phyloP scores from a whole-genome alignment of 1,284 basidiomycete genomes.

The Earliella scabrosa region DNA sequence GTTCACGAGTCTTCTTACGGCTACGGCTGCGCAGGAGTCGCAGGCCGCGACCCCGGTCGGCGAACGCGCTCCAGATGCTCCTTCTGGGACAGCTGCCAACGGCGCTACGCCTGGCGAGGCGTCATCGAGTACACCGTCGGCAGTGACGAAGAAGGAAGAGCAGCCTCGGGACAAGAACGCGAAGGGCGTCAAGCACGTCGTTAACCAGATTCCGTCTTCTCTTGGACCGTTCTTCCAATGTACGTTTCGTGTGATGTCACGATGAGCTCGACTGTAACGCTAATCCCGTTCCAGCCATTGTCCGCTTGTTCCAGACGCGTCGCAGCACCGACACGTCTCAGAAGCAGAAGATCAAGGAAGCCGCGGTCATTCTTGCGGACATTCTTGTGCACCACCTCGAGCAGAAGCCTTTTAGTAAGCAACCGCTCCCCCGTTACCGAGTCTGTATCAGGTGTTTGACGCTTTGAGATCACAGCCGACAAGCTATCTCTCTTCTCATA shows the following conservation, averaged over 20 bases:
- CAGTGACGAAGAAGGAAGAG: constrained; percentile 40
- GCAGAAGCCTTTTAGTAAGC: constrained; percentile 57
- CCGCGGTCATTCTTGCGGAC: constrained; percentile 72
- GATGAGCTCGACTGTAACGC: constrained; percentile 7
- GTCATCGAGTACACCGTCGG: not conserved
- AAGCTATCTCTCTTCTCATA: constrained; percentile 63
- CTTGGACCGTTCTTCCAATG: constrained; percentile 91
- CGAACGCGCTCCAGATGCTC: not conserved
- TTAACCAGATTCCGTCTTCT: constrained; percentile 78
- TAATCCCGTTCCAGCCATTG: constrained; percentile 60
- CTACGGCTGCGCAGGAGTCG: constrained; percentile 38
- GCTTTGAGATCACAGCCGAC: constrained; percentile 47
- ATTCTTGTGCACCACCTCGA: constrained; percentile 78
- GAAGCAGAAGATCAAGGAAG: constrained; percentile 76
- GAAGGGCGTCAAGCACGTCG: constrained; percentile 81
- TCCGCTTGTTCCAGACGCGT: constrained; percentile 87
- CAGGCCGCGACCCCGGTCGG: not conserved
- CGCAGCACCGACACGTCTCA: constrained; percentile 79
- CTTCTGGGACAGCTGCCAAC: constrained; percentile 1
- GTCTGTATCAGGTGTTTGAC: not conserved
- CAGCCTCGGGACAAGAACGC: constrained; percentile 67
- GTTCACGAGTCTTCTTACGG: not conserved
- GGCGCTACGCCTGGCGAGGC: constrained; percentile 11
- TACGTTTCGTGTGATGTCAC: constrained; percentile 36
- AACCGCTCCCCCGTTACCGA: too few relatives aligned